Evolutionary conservation across 176 grass and related monocot species (phyloP), one percentile per base, ranked within the genome.

Genomic region (Musa itinerans): DNA sequence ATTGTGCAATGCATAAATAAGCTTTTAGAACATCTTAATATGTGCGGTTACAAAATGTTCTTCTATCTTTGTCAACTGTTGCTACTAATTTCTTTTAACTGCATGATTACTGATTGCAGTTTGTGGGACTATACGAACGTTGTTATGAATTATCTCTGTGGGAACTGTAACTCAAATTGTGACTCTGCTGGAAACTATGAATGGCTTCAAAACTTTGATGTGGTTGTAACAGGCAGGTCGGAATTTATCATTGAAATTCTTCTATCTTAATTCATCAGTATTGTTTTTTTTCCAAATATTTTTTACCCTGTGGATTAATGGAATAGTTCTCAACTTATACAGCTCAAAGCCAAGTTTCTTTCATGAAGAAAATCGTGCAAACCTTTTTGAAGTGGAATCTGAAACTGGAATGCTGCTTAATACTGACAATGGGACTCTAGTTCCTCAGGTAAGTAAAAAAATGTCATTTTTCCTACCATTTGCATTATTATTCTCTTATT

Each of bases 61-160:
- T 26, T 5, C 19, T 26, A 70, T n/a, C 68, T 8, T 4, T 3
- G 2, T 50, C 16, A 75, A 74, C 54, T 0, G 27, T 51, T 79
- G 65, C 22, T 84, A 51, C 20, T 79, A 66, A n/a, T 78, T 68
- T 69, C 10, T 75, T n/a, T 86, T 78, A 78, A 78, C 53, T 73
- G 49, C 65, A 56, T 57, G 80, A 78, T 53, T 17, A 55, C 77
- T 73, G 22, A 61, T 54, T 91, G 80, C 88, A 98, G 95, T 73
- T 82, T 98, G 73, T 98, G 95, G 95, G 86, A 98, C 78, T 98
- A 98, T 22, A 98, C 95, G 22, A 88, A 98, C 84, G 95, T 91
- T 62, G 86, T 98, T 63, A 94, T 93, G 95, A 98, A 98, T 75
- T 98, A 87, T 76, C 95, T 98, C 53, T 98, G 90, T 76, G 84